Conservation (phyloP, 2,329 filamentous ascomycete genomes). For the Cladosporium sp. region DNA sequence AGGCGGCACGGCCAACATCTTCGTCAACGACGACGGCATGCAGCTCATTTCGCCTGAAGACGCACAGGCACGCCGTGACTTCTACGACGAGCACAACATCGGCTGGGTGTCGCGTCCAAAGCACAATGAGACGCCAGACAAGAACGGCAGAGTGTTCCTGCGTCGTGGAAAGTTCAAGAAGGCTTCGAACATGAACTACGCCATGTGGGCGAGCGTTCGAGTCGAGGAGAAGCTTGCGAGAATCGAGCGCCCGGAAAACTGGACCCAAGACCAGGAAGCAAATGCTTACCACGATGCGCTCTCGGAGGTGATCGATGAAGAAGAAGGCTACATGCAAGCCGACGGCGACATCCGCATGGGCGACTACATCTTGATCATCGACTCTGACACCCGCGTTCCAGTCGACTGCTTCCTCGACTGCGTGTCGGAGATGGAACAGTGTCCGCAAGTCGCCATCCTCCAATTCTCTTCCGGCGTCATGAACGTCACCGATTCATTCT, state of each 20-base stretch:
- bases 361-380: conserved; percentile 77
- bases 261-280: conserved; percentile 69
- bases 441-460: conserved; percentile 75
- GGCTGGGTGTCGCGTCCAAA: conserved; percentile 52
- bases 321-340: conserved; percentile 72
- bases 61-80: conserved; percentile 47
- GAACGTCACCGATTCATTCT: conserved; percentile 72
- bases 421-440: conserved; percentile 79
- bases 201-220: conserved; percentile 61
- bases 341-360: conserved; percentile 84
- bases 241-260: conserved; percentile 59
- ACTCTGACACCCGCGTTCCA: conserved; percentile 78
- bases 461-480: conserved; percentile 77
- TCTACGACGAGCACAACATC: conserved; percentile 53
- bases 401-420: conserved; percentile 75
- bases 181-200: conserved; percentile 74
- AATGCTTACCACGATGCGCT: conserved; percentile 65
- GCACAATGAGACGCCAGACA: conserved; percentile 53
- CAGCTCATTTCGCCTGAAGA: conserved; percentile 56
- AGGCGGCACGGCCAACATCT: conserved; percentile 68
- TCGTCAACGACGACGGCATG: conserved; percentile 69
- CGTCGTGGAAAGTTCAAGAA: conserved; percentile 70
- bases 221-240: conserved; percentile 68
- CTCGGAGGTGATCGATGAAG: conserved; percentile 62
- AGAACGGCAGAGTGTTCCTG: conserved; percentile 51